These are phyloP conservation scores for Jasminum sambac DNA, from an alignment of 257 asterid genomes.

Conservation along the genomic window DNA sequence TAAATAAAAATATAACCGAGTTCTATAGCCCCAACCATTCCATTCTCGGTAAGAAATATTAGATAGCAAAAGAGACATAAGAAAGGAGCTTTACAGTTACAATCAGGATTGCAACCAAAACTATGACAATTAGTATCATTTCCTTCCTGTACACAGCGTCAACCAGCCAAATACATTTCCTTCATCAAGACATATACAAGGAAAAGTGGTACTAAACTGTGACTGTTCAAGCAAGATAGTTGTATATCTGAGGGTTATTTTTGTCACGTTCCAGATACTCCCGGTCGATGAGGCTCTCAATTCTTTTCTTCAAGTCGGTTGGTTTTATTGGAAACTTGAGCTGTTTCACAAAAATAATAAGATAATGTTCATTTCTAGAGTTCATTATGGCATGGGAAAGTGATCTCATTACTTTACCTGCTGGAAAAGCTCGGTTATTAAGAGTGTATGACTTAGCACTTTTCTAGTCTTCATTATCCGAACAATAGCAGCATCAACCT, in stretches of 20 bases:
- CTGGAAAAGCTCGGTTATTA: conserved; percentile 96
- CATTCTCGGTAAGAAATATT: not conserved
- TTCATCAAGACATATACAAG: conserved; percentile 38
- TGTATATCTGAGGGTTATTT: conserved; percentile 89
- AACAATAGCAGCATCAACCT: conserved; percentile 99
- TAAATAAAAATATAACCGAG: not conserved
- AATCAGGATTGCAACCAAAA: conserved; percentile 35
- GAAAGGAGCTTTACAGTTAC: conserved; percentile 29
- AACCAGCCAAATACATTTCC: conserved; percentile 23
- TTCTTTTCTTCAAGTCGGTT: conserved; percentile 95
- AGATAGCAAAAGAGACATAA: conserved; percentile 10
- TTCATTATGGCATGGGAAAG: not conserved
- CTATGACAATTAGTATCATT: conserved; percentile 18
- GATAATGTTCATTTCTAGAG: not conserved
- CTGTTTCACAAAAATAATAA: conserved; percentile 45
- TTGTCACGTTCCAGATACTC: conserved; percentile 95
- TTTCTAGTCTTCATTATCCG: conserved; percentile 97
- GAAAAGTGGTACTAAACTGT: conserved; percentile 11
- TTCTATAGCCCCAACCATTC: not conserved
- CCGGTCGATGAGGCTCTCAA: conserved; percentile 93
- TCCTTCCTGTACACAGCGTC: conserved; percentile 66
- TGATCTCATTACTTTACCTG: conserved; percentile 53
- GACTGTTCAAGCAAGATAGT: conserved; percentile 71
- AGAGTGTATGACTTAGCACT: conserved; percentile 87
- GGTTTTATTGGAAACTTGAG: conserved; percentile 98